A percentile compares a stretch with the other conserved stretches of the same genome.
These are phyloP conservation scores for Scenedesmus sp. DNA, from an alignment of 163 green algal genomes.

Conservation along the genomic window DNA sequence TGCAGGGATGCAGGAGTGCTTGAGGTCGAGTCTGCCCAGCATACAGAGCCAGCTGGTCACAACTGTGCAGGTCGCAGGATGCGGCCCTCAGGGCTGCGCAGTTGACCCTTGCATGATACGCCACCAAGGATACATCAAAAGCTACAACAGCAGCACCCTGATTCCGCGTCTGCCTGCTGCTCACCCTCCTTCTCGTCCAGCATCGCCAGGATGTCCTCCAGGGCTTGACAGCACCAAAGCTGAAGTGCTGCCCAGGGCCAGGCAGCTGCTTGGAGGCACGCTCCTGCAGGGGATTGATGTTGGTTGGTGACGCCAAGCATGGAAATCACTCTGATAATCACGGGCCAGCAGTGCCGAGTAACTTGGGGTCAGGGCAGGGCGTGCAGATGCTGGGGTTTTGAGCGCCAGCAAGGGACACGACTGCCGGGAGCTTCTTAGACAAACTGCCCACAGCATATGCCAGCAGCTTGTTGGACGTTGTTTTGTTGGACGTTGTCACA, in stretches of 20 bases:
- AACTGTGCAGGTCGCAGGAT: too few relatives aligned
- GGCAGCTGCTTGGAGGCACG: slow-evolving; percentile 75
- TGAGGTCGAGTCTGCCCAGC: too few relatives aligned
- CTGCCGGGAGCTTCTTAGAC: not conserved
- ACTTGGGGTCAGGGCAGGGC: not conserved
- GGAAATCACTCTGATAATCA: not conserved
- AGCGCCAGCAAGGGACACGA: not conserved
- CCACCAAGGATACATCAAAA: too few relatives aligned
- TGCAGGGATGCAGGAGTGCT: too few relatives aligned
- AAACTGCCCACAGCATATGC: not conserved
- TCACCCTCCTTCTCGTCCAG: slow-evolving; percentile 56
- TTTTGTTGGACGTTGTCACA: not conserved
- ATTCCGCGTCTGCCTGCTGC: not conserved
- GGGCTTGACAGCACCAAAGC: slow-evolving; percentile 68
- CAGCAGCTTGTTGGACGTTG: not conserved
- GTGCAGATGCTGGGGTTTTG: not conserved
- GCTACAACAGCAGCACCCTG: not conserved
- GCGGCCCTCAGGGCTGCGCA: too few relatives aligned
- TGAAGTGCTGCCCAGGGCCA: slow-evolving; percentile 74
- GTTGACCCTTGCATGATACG: too few relatives aligned
- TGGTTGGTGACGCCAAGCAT: not conserved
- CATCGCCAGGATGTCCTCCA: slow-evolving; percentile 63
- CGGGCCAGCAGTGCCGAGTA: too few relatives aligned
- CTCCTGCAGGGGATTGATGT: slow-evolving; percentile 58
- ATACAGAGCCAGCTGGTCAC: too few relatives aligned